phyloP scores from a whole-genome alignment of 1,284 basidiomycete genomes.

The Kwoniella shivajii region DNA sequence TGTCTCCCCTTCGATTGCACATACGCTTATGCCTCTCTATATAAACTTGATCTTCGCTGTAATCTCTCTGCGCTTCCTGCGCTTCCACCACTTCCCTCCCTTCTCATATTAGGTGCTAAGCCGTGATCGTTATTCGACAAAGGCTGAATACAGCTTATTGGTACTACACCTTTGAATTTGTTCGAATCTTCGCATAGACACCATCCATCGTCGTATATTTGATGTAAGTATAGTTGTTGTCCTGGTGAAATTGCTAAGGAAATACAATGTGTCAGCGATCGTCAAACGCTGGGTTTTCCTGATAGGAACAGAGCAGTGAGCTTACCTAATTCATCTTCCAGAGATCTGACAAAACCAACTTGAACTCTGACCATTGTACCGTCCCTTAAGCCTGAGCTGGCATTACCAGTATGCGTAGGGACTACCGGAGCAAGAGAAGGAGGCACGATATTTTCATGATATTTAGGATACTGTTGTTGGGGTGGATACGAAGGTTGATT shows the following conservation, averaged over 20 bases:
- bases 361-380: conserved; percentile 49
- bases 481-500: conserved; percentile 18
- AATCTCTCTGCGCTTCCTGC: not conserved
- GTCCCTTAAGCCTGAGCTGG: conserved; percentile 32
- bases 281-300: no score
- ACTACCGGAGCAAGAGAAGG: conserved; percentile 4
- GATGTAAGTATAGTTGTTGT: conserved; percentile 52
- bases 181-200: conserved; percentile 50
- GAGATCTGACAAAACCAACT: conserved; percentile 49
- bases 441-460: conserved; percentile 18
- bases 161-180: conserved; percentile 50
- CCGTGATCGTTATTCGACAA: not conserved
- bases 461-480: conserved; percentile 14
- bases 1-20: no score
- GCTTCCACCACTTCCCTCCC: conserved; percentile 5
- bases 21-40: no score
- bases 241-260: conserved; percentile 47
- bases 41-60: conserved; percentile 17
- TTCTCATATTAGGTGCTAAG: conserved; percentile 7
- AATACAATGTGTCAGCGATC: not conserved
- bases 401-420: not conserved
- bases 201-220: conserved; percentile 55
- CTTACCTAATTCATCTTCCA: conserved; percentile 54
- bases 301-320: conserved; percentile 2
- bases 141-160: conserved; percentile 50